A percentile compares a stretch with the other conserved stretches of the same genome.
Evolutionary conservation across 257 asterid genomes (phyloP).

Genomic region (Nicotiana noctiflora): DNA sequence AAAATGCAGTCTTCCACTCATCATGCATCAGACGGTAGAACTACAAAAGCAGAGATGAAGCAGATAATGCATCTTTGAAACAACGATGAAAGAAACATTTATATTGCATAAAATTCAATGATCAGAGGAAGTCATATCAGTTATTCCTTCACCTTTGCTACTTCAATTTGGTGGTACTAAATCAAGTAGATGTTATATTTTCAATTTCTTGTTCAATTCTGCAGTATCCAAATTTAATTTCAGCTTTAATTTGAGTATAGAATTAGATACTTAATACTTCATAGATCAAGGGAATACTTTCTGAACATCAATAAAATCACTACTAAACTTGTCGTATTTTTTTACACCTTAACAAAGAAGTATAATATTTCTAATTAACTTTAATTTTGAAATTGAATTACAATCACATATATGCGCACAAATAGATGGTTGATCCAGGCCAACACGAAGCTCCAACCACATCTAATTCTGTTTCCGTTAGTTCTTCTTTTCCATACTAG

Average conservation of each 20-base stretch:
- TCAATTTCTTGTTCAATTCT: neutral
- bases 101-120: neutral
- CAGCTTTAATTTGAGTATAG: neutral
- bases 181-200: neutral
- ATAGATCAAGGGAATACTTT: neutral
- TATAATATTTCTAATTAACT: neutral
- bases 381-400: neutral
- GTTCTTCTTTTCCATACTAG: neutral
- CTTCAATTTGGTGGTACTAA: neutral
- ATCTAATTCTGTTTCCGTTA: neutral
- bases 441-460: neutral
- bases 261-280: neutral
- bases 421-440: neutral
- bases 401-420: neutral
- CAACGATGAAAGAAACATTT: neutral
- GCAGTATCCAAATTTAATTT: neutral
- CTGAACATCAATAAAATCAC: neutral
- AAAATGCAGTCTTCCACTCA: neutral
- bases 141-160: neutral
- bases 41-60: neutral
- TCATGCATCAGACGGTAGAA: neutral
- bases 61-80: neutral
- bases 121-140: neutral
- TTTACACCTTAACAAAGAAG: neutral
- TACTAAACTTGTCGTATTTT: neutral